A percentile compares a stretch with the other conserved stretches of the same genome.
Conservation (phyloP, 164 flowering plant species). For the Vitis amurensis region DNA sequence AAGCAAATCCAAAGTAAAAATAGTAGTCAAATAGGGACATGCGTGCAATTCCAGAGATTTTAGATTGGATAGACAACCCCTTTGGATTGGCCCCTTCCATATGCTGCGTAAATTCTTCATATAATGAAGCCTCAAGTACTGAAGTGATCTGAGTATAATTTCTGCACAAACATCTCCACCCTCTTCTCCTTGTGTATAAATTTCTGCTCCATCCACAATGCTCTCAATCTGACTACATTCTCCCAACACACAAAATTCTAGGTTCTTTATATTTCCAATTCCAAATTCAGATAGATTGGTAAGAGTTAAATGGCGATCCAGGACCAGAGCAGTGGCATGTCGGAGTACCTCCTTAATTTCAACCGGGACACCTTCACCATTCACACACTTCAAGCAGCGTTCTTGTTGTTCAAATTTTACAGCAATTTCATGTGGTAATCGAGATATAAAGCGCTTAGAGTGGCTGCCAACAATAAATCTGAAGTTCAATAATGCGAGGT, state of each 20-base stretch:
- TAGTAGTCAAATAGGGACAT: slow-evolving; percentile 8
- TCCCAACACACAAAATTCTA: too few species aligned
- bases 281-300: too few species aligned
- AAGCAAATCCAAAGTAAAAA: slow-evolving; percentile 4
- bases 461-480: slow-evolving; percentile 10
- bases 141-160: not conserved
- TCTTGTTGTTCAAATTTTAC: not conserved
- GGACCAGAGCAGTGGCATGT: not conserved
- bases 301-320: too few species aligned
- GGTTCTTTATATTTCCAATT: too few species aligned
- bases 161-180: too few species aligned
- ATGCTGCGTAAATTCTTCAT: slow-evolving; percentile 5
- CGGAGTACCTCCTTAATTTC: not conserved
- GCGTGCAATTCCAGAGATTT: not conserved
- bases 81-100: slow-evolving; percentile 2
- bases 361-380: not conserved
- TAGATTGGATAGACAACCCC: not conserved
- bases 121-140: not conserved
- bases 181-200: not conserved
- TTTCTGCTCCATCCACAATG: too few species aligned
- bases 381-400: slow-evolving; percentile 1
- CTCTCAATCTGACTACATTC: too few species aligned
- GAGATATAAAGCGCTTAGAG: not conserved
- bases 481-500: too few species aligned
- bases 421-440: not conserved